Base-by-base conservation (phyloP, 1,284 basidiomycete genomes). In the Sphaerobolus stellatus region DNA sequence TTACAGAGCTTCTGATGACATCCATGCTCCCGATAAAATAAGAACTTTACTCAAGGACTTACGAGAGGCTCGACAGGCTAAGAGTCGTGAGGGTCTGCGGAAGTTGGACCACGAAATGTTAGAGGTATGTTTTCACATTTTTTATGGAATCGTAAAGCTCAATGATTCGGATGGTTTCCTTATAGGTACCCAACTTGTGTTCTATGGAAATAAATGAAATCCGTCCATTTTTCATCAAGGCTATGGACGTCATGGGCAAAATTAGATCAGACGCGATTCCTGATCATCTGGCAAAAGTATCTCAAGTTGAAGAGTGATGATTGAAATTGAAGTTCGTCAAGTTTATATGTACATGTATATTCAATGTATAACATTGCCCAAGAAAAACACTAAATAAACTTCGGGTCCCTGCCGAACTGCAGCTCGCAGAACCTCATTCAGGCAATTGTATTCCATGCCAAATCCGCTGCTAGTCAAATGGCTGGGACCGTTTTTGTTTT, bases 121-220 rank as follows among this genome's bases (percentile, higher is more conserved):
- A 20, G 87, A 87, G 71, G 94, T 94, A 68, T 31, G 80, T n/a
- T n/a, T n/a, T n/a, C n/a, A n/a, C n/a, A n/a, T n/a, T n/a, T n/a
- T n/a, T 66, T 36, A 30, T 48, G 43, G 18, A 43, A 33, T 40
- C 16, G 24, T 36, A 16, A 20, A 24, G 13, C n/a, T 20, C 3
- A 47, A 30, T 7, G 50, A 22, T 29, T 33, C 34, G 48, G 40
- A 44, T 14, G 0, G 8, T 18, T n/a, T 28, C n/a, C 18, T 20
- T n/a, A 27, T 63, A 95, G 93, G 78, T 95, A 58, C 85, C 90
- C 3, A 92, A 94, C 63, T 75, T 96, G 24, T 92, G 87, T 54
- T 85, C 92, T 0, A 86, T 95, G 83, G 94, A 97, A 69, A 86
- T 97, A 71, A 92, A 91, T 71, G 94, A 96, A 70, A 86, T 96